Base-by-base conservation (phyloP, 129 eudicot species). In the Dittrichia graveolens region DNA sequence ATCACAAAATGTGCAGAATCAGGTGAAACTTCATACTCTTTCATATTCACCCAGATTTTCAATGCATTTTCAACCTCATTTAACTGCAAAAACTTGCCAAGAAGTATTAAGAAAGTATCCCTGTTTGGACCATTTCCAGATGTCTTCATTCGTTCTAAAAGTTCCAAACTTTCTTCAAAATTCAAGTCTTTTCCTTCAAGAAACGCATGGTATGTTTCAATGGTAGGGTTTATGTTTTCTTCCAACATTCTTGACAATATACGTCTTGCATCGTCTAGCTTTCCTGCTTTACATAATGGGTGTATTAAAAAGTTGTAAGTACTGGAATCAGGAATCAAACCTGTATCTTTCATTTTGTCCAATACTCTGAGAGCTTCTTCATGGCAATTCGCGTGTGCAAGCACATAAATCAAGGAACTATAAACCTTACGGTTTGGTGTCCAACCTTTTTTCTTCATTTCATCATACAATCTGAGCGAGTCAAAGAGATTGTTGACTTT, bases 371-470 rank as follows among this genome's bases (percentile, higher is more conserved):
- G 82, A 76, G 99, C 97, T 88, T 95, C 94, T 11, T 77, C 77
- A 37, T 79, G 57, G 71, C 99, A 95, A 80, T 90, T 88, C 75
- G 88, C 89, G 24, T 54, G 74, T 52, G 90, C 76, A 58, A 95
- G 78, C 10, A 88, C 83, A 54, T 84, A 86, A 43, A 86, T 75
- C 82, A 95, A 81, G 0, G 99, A 95, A 75, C 88, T 87, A 72
- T 90, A 95, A 45, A 95, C 97, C 59, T 65, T 81, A 40, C 56
- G 35, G 37, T 89, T 86, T 9, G 97, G 99, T 46, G 55, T 62
- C 88, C 86, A 90, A 18, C 88, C 91, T 80, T 78, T 86, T 78
- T 73, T 95, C 86, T 88, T 88, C 97, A 95, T 95, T 77, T 88
- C 94, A 74, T 88, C 99, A 48, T 86, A 95, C 67, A 95, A 68